A percentile compares a stretch with the other conserved stretches of the same genome.
Conservation (phyloP, 164 flowering plant species). For the Aristolochia californica region DNA sequence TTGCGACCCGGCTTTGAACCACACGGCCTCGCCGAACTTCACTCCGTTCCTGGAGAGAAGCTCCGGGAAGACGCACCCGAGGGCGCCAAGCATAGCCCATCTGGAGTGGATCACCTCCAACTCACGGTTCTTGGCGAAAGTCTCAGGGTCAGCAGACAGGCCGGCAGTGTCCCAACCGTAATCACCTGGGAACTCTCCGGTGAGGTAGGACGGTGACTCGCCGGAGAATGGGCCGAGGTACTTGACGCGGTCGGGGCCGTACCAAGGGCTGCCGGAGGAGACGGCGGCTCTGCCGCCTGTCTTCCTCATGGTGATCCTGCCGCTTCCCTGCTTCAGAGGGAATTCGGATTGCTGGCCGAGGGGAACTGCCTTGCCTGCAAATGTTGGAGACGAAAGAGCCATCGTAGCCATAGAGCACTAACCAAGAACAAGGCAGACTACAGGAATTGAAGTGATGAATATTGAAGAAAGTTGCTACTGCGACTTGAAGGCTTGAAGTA, state of each 20-base stretch:
- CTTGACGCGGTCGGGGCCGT: conserved; percentile 7
- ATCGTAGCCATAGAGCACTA: conserved; percentile 4
- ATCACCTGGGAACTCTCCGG: conserved; percentile 8
- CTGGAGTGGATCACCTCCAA: conserved; percentile 9
- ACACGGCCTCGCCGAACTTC: conserved; percentile 9
- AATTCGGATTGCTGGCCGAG: neutral
- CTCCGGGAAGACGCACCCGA: conserved; percentile 8
- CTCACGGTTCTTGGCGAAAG: conserved; percentile 7
- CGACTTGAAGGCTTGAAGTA: neutral
- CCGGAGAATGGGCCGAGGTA: conserved; percentile 9
- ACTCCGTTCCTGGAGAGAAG: conserved; percentile 6
- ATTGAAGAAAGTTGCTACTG: neutral
- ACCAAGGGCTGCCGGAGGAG: conserved; percentile 6
- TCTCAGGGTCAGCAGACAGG: conserved; percentile 6
- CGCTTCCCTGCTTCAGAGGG: neutral
- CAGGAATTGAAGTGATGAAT: neutral
- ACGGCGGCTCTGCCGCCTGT: neutral
- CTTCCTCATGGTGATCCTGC: conserved; percentile 8
- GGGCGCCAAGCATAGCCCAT: conserved; percentile 7
- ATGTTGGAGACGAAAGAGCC: conserved; percentile 6
- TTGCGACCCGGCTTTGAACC: conserved; percentile 10
- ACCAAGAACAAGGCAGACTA: too few relatives aligned
- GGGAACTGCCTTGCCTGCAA: conserved; percentile 7
- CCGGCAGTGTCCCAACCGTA: conserved; percentile 10
- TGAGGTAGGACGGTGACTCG: conserved; percentile 5